A percentile compares a stretch with the other conserved stretches of the same genome.
Conservation (phyloP, 441 rosid genomes). For the Brassica hybrid region DNA sequence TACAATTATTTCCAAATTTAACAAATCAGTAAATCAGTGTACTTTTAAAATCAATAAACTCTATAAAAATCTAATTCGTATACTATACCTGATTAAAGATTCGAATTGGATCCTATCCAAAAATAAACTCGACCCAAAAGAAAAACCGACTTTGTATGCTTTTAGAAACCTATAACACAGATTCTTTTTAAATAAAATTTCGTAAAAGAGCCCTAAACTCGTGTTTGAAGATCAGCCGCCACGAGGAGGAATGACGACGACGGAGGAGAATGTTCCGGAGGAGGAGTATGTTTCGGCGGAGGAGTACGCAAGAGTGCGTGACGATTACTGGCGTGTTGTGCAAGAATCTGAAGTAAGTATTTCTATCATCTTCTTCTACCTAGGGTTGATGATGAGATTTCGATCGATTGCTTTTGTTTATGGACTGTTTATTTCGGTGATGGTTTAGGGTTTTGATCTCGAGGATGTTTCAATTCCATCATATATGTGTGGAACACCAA, state of each 20-base stretch:
- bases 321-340: background rate
- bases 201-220: background rate
- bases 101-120: background rate
- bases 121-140: background rate
- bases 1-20: too few species aligned
- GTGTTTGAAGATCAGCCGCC: background rate
- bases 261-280: background rate
- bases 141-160: background rate
- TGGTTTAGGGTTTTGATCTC: background rate
- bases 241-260: background rate
- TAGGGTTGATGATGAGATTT: background rate
- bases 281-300: background rate
- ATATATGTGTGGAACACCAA: background rate
- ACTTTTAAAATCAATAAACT: too few species aligned
- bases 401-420: background rate
- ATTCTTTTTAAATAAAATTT: background rate
- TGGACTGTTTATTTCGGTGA: background rate
- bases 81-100: background rate
- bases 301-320: constrained; percentile 2
- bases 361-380: background rate
- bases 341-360: background rate
- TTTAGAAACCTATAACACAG: background rate
- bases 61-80: too few species aligned
- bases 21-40: too few species aligned
- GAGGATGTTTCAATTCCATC: background rate